Evolutionary conservation across 805 yeast genomes (phyloP).

Genomic region (Candida boidinii): DNA sequence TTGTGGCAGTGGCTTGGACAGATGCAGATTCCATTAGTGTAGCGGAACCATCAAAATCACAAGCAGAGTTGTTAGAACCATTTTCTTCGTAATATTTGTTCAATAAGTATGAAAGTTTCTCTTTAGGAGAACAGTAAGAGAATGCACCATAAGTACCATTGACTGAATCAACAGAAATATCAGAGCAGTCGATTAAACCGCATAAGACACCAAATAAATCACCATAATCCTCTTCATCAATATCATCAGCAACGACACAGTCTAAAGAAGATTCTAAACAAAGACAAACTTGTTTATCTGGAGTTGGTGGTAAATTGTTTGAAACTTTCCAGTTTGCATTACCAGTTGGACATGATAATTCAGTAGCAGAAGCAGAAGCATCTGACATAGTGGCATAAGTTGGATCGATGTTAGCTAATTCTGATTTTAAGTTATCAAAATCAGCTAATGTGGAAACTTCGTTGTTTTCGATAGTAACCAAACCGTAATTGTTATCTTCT

Average conservation of each 20-base stretch:
- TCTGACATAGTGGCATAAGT: constrained; percentile 27
- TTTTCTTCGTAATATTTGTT: constrained; percentile 53
- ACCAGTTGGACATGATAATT: constrained; percentile 39
- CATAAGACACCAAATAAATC: constrained; percentile 54
- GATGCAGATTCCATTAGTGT: constrained; percentile 33
- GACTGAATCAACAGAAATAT: constrained; percentile 51
- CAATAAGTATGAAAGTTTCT: constrained; percentile 58
- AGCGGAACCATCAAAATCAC: constrained; percentile 69
- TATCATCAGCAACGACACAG: constrained; percentile 53
- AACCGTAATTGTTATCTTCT: constrained; percentile 77
- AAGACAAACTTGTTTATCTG: constrained; percentile 55
- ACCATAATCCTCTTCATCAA: constrained; percentile 46
- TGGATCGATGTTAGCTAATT: constrained; percentile 47
- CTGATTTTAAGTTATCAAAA: constrained; percentile 45
- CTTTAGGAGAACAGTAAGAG: constrained; percentile 65
- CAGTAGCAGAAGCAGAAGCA: constrained; percentile 27
- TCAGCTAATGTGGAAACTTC: constrained; percentile 53
- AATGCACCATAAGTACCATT: constrained; percentile 64
- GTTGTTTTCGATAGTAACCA: constrained; percentile 45
- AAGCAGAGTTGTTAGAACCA: constrained; percentile 39
- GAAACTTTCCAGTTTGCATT: constrained; percentile 59
- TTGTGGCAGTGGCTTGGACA: constrained; percentile 28
- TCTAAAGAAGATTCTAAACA: constrained; percentile 44
- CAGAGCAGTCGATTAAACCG: constrained; percentile 49
- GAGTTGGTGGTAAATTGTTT: constrained; percentile 68